A percentile compares a stretch with the other conserved stretches of the same genome.
phyloP scores from a whole-genome alignment of 2,329 filamentous ascomycete species.

The Diplocarpon mali region DNA sequence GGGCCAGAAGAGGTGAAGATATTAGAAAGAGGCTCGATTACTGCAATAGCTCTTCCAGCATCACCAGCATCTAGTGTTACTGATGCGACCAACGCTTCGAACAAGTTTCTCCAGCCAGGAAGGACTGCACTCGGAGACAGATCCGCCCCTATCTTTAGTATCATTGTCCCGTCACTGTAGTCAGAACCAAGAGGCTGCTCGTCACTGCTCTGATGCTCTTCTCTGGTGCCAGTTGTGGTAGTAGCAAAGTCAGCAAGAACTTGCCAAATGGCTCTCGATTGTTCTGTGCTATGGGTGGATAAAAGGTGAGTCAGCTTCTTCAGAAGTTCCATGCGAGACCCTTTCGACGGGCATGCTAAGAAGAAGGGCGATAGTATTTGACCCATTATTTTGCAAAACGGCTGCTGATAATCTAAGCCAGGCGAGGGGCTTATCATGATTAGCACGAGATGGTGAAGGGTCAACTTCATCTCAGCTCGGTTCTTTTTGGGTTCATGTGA shows the following conservation, averaged over 20 bases:
- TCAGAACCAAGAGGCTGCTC: conserved; percentile 49
- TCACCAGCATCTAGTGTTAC: conserved; percentile 56
- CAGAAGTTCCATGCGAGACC: conserved; percentile 30
- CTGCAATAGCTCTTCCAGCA: conserved; percentile 50
- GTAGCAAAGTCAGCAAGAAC: conserved; percentile 23
- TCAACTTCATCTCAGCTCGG: conserved; percentile 40
- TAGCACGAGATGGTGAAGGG: conserved; percentile 55
- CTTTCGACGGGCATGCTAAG: conserved; percentile 25
- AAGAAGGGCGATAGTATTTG: conserved; percentile 45
- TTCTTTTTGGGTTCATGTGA: conserved; percentile 42
- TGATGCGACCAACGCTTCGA: conserved; percentile 43
- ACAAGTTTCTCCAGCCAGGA: conserved; percentile 38
- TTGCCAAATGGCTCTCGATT: conserved; percentile 20
- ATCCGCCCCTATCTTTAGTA: conserved; percentile 52
- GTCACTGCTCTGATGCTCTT: conserved; percentile 14
- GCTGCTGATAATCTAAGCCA: conserved; percentile 16
- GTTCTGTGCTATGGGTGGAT: conserved; percentile 21
- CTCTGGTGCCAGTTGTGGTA: conserved; percentile 13
- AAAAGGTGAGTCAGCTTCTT: conserved; percentile 21
- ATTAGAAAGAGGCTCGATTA: conserved; percentile 62
- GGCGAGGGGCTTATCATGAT: conserved; percentile 34
- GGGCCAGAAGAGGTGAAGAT: conserved; percentile 32
- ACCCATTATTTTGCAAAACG: conserved; percentile 29
- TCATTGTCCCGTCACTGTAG: conserved; percentile 56
- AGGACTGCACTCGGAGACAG: conserved; percentile 24